Evolutionary conservation across 768 basidiomycete genomes (phyloP).

Genomic region (Boletus patriciae): DNA sequence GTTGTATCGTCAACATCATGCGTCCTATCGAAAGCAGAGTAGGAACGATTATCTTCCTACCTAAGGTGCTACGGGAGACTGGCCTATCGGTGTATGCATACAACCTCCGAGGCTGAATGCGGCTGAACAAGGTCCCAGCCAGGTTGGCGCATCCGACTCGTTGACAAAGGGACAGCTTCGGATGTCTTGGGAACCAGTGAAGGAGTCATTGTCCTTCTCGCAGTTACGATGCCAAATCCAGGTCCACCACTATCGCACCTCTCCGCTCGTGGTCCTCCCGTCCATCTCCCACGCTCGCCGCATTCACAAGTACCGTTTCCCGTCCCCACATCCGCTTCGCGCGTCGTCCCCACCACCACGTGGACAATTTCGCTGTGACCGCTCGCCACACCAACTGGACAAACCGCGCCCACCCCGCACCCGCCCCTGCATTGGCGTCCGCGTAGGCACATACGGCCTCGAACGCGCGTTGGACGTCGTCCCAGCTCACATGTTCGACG

Average conservation of each 20-base stretch:
- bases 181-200: not conserved
- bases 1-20: not conserved
- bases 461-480: conserved; percentile 28
- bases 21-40: no score
- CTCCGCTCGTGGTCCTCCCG: conserved; percentile 21
- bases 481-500: conserved; percentile 35
- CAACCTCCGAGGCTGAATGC: not conserved
- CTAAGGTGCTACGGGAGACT: no score
- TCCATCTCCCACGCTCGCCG: conserved; percentile 27
- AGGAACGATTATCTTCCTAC: no score
- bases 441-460: conserved; percentile 27
- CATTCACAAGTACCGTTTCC: conserved; percentile 35
- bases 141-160: no score
- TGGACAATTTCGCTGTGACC: conserved; percentile 1
- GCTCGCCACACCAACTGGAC: conserved; percentile 15
- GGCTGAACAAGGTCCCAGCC: no score
- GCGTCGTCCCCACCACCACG: conserved; percentile 10
- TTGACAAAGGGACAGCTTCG: no score
- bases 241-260: conserved; percentile 33
- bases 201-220: not conserved
- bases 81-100: not conserved
- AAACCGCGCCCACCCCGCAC: conserved; percentile 17
- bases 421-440: not conserved
- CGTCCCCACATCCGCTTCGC: conserved; percentile 9
- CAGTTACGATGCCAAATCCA: conserved; percentile 8